Percentiles rank a stretch among this genome's conserved stretches.
phyloP scores from a whole-genome alignment of 225 moss, liverwort and hornwort species.

The Lunularia cruciata region DNA sequence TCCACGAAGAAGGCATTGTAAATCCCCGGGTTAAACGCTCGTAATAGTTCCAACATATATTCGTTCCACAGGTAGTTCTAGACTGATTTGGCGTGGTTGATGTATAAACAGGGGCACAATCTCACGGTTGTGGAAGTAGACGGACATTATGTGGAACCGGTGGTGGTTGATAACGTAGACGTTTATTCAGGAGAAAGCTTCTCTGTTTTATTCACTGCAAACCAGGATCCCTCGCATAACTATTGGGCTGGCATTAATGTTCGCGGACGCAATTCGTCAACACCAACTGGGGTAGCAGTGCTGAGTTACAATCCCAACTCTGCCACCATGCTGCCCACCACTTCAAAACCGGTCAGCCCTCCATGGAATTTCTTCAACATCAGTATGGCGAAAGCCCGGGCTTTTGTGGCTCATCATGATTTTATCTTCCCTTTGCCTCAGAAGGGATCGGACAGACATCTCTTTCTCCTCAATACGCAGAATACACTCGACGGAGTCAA shows the following conservation, averaged over 20 bases:
- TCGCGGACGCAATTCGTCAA: constrained; percentile 21
- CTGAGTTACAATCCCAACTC: constrained; percentile 36
- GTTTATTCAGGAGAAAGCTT: constrained; percentile 46
- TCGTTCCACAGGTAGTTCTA: too few relatives aligned
- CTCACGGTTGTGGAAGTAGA: constrained; percentile 34
- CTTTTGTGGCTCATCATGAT: constrained; percentile 16
- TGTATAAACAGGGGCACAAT: constrained; percentile 46
- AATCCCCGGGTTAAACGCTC: too few relatives aligned
- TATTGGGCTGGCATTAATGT: constrained; percentile 46
- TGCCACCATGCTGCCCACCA: constrained; percentile 14
- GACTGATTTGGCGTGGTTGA: too few relatives aligned
- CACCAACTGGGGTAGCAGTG: constrained; percentile 36
- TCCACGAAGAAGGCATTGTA: too few relatives aligned
- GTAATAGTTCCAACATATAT: too few relatives aligned
- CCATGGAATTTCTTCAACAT: constrained; percentile 38
- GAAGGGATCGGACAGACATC: neutral
- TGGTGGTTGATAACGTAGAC: constrained; percentile 34
- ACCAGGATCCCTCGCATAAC: constrained; percentile 28
- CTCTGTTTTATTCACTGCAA: constrained; percentile 36
- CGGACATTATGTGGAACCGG: constrained; percentile 29
- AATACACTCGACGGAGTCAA: constrained; percentile 29
- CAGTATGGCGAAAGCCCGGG: constrained; percentile 31
- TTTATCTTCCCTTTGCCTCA: constrained; percentile 16
- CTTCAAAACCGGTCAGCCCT: constrained; percentile 34
- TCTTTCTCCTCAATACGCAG: constrained; percentile 43